These are phyloP conservation scores for Aspergillus aculeatus DNA, from an alignment of 2,329 filamentous ascomycete species.

Conservation along the genomic window DNA sequence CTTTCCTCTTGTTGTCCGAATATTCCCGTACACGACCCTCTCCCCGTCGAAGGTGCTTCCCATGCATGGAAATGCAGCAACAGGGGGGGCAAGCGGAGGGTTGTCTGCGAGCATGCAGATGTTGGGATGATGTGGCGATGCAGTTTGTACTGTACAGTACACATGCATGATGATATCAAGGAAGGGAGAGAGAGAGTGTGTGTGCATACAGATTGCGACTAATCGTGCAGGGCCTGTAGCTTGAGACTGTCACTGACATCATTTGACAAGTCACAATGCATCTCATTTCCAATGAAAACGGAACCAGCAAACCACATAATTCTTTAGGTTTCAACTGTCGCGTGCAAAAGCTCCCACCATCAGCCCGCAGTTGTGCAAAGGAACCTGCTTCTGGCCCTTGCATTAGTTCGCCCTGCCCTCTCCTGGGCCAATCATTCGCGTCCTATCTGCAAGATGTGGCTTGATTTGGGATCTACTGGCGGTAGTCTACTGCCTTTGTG, in stretches of 20 bases:
- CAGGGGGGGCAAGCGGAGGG: neutral
- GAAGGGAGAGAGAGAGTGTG: neutral
- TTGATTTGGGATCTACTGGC: neutral
- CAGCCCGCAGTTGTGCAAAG: neutral
- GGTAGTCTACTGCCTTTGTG: neutral
- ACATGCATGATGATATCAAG: neutral
- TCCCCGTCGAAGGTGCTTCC: neutral
- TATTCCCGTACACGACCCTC: too few relatives aligned
- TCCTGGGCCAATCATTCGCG: neutral
- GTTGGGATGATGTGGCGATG: neutral
- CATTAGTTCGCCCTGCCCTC: conserved; percentile 8
- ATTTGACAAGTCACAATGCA: neutral
- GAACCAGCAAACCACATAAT: neutral
- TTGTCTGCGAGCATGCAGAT: neutral
- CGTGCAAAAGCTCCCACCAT: neutral
- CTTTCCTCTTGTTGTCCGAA: too few relatives aligned
- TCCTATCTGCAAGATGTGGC: conserved; percentile 1
- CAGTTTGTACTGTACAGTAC: neutral
- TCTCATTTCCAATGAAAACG: neutral
- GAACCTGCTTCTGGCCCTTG: neutral
- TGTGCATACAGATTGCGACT: too few relatives aligned
- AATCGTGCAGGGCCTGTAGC: too few relatives aligned
- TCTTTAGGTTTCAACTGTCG: neutral
- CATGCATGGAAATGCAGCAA: neutral
- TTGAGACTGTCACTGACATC: neutral